A percentile compares a stretch with the other conserved stretches of the same genome.
These are phyloP conservation scores for Xylaria multiplex DNA, from an alignment of 2,329 filamentous ascomycete genomes.

Conservation along the genomic window DNA sequence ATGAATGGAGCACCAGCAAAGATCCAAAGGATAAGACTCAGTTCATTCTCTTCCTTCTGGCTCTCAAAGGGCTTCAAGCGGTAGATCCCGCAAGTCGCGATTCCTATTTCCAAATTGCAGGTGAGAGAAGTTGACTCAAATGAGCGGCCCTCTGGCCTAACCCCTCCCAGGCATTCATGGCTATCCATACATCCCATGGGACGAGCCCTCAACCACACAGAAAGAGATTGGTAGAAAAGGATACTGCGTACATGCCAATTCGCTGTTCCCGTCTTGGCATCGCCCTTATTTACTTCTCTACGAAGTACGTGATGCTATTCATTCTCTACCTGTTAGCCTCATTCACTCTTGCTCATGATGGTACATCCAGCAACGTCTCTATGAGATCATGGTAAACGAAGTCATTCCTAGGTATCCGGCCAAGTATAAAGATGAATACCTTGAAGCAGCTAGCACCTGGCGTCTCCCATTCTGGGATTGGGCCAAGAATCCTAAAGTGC, in stretches of 20 bases:
- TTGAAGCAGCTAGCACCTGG: constrained; percentile 35
- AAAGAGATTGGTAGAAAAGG: constrained; percentile 34
- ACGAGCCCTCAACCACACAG: constrained; percentile 32
- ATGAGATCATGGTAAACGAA: constrained; percentile 40
- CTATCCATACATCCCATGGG: constrained; percentile 33
- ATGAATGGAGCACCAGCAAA: constrained; percentile 35
- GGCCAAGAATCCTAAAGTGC: constrained; percentile 44
- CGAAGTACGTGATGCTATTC: constrained; percentile 25
- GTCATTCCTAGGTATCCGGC: constrained; percentile 33
- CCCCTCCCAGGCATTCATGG: constrained; percentile 35
- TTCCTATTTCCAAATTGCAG: constrained; percentile 38
- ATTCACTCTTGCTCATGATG: constrained; percentile 16
- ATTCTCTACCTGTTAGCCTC: not conserved
- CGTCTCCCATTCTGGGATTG: constrained; percentile 46
- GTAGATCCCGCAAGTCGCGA: constrained; percentile 32
- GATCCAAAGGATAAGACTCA: constrained; percentile 34
- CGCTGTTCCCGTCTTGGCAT: constrained; percentile 32
- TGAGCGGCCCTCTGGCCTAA: constrained; percentile 12
- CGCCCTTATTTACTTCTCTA: constrained; percentile 38
- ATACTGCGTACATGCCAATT: constrained; percentile 37
- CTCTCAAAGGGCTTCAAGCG: constrained; percentile 34
- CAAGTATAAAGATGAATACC: constrained; percentile 27
- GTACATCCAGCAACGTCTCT: constrained; percentile 37
- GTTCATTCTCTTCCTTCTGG: constrained; percentile 35
- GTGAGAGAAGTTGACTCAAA: constrained; percentile 7